phyloP scores from a whole-genome alignment of 2,329 filamentous ascomycete genomes.

The Cladosporium colombiae region DNA sequence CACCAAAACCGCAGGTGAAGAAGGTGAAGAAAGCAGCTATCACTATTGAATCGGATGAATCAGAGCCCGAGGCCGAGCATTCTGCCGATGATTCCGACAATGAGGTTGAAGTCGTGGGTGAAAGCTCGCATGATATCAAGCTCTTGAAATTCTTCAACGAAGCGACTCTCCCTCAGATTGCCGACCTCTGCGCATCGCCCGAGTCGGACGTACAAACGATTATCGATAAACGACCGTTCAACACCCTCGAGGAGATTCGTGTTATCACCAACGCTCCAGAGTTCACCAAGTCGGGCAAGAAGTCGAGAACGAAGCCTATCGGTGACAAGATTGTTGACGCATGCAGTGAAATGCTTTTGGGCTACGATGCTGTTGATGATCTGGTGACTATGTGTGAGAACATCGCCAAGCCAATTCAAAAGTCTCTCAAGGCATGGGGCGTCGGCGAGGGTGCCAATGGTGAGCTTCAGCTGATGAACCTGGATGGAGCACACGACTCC shows the following conservation, averaged over 20 bases:
- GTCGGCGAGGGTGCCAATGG: slow-evolving; percentile 60
- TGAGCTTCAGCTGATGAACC: slow-evolving; percentile 61
- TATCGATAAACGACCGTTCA: slow-evolving; percentile 74
- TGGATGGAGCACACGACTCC: slow-evolving; percentile 61
- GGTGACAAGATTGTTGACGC: slow-evolving; percentile 69
- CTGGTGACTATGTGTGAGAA: slow-evolving; percentile 75
- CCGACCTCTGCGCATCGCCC: slow-evolving; percentile 77
- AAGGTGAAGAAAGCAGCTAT: slow-evolving; percentile 37
- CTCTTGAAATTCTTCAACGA: slow-evolving; percentile 83
- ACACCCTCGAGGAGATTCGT: slow-evolving; percentile 64
- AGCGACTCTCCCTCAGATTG: slow-evolving; percentile 72
- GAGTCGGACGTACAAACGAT: slow-evolving; percentile 69
- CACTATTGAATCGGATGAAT: slow-evolving; percentile 37
- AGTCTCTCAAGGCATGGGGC: slow-evolving; percentile 68
- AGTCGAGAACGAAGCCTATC: slow-evolving; percentile 52
- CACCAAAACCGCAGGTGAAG: slow-evolving; percentile 25
- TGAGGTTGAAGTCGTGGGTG: slow-evolving; percentile 18
- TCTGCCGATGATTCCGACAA: slow-evolving; percentile 38
- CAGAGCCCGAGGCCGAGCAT: slow-evolving; percentile 48
- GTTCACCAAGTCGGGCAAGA: slow-evolving; percentile 54
- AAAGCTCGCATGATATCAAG: slow-evolving; percentile 47
- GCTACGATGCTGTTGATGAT: slow-evolving; percentile 79
- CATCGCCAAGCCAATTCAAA: slow-evolving; percentile 66
- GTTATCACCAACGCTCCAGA: slow-evolving; percentile 54
- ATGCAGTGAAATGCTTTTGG: slow-evolving; percentile 71